Evolutionary conservation across 2,329 filamentous ascomycete species (phyloP), one percentile per base, ranked within the genome.

Genomic region (Teratosphaeria zuluensis): DNA sequence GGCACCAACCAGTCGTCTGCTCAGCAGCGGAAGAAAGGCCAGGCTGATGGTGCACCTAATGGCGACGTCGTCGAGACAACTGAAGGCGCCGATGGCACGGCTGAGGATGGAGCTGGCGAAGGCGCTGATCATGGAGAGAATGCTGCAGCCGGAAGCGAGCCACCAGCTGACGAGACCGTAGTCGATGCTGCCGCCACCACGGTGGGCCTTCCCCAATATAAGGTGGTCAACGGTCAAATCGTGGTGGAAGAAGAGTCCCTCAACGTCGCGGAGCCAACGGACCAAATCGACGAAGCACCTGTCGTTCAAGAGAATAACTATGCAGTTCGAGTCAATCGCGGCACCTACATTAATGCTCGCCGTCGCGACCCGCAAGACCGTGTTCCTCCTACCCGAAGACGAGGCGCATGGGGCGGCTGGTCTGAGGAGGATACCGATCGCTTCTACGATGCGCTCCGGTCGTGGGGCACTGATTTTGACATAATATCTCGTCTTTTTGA

Each of bases 401-500:
- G 54, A 24, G 54, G 31, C 8, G 60, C 72, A 1, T 73, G 71
- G 57, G 84, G 87, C 64, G 78, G 81, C 33, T 95, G 90, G 90
- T 83, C 80, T 55, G 79, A 82, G n/a, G 81, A 83, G 12, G 82
- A 86, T 60, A 92, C 87, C 3, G 85, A 88, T 58, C 78, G 83
- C 52, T 94, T 94, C 74, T 94, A 91, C 76, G 81, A 85, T 31
- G 86, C 84, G 0, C 78, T 95, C 1, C 76, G 79, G 59, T 88
- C 87, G 80, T 92, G 90, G 68, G 90, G 90, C 58, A 92, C 88
- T 1, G 89, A 92, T 70, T 95, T 94, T 69, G 81, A 86, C 70
- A 89, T 89, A 74, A 91, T 95, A 65, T 81, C 83, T 60, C 83
- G 84, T 65, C 84, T 91, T 80, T 92, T 95, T 68, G 82, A 84